Evolutionary conservation across 371 early-diverging fungal species (phyloP), one percentile per base, ranked within the genome.

Genomic region (Rhizopus stolonifer): DNA sequence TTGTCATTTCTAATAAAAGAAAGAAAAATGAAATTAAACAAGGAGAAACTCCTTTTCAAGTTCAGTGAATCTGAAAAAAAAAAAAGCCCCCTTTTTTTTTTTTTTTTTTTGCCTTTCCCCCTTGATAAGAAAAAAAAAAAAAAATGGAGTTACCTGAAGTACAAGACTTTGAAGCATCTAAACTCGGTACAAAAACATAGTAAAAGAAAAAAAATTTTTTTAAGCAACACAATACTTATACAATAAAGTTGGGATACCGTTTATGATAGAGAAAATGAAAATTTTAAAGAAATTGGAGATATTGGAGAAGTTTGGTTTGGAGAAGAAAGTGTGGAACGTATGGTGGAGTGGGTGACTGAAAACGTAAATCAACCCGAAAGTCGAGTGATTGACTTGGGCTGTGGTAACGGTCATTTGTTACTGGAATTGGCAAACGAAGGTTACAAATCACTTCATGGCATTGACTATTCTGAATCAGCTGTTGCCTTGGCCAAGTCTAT

Each of bases 221-320:
- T n/a, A n/a, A n/a, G n/a, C n/a, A n/a, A n/a, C n/a, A n/a, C n/a
- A n/a, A n/a, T n/a, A n/a, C n/a, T n/a, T n/a, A n/a, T 39, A 31
- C 6, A 14, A 22, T 29, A 21, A 26, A 86, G 86, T 74, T 94
- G 95, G 95, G 91, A 94, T 67, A 68, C 74, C 10, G 81, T 87
- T 13, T 94, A 94, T 58, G 79, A 84, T 45, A 77, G 84, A 14
- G 95, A 94, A 62, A 79, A 90, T 36, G 65, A 47, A 56, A 93
- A 93, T 67, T 94, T 85, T 63, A 65, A 84, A 22, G 89, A 89
- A 38, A 74, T 82, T 60, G 91, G 92, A 8, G 95, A 94, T 60
- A 88, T 88, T 67, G 94, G 94, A 26, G 93, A 94, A 65, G 74
- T 91, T 19, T 92, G 93, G 92, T 94, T 94, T 65, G 95, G 95